Percentiles rank a stretch among this genome's conserved stretches.
These are phyloP conservation scores for Colletotrichum tamarilloi DNA, from an alignment of 2,329 filamentous ascomycete genomes.

Conservation along the genomic window DNA sequence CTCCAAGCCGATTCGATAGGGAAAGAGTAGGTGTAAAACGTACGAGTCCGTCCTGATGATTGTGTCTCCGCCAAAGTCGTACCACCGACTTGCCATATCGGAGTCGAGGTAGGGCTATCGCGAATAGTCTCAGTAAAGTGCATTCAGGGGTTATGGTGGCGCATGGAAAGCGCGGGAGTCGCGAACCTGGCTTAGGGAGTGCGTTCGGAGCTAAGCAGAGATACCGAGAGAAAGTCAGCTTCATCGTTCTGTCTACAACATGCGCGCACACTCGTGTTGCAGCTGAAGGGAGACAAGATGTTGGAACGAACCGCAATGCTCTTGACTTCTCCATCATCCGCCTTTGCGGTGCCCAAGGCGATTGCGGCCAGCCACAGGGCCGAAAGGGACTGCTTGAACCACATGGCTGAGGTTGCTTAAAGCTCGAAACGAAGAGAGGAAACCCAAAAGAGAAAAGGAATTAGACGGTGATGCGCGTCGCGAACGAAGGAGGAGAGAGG, in stretches of 20 bases:
- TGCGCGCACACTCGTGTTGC: background rate
- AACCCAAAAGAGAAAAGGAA: conserved; percentile 19
- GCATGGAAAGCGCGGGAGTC: conserved; percentile 10
- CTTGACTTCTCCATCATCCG: conserved; percentile 57
- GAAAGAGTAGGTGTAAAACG: conserved; percentile 40
- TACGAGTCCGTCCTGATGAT: conserved; percentile 81
- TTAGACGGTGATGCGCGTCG: background rate
- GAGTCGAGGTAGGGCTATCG: conserved; percentile 93
- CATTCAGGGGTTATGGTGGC: conserved; percentile 3
- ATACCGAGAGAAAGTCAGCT: conserved; percentile 31
- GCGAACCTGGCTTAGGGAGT: conserved; percentile 79
- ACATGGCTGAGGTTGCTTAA: conserved; percentile 51
- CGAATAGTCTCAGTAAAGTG: conserved; percentile 32
- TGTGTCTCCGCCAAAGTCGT: conserved; percentile 97
- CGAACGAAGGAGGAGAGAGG: background rate
- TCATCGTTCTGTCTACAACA: background rate
- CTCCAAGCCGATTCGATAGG: background rate
- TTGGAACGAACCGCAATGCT: conserved; percentile 59
- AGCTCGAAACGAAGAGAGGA: conserved; percentile 19
- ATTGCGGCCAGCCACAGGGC: conserved; percentile 61
- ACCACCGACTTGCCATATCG: conserved; percentile 98
- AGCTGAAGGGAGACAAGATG: too few relatives aligned
- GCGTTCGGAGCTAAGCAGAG: conserved; percentile 78
- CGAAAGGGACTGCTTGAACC: conserved; percentile 57
- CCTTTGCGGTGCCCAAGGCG: conserved; percentile 62